phyloP scores from a whole-genome alignment of 441 rosid species.

The Croton setiger region DNA sequence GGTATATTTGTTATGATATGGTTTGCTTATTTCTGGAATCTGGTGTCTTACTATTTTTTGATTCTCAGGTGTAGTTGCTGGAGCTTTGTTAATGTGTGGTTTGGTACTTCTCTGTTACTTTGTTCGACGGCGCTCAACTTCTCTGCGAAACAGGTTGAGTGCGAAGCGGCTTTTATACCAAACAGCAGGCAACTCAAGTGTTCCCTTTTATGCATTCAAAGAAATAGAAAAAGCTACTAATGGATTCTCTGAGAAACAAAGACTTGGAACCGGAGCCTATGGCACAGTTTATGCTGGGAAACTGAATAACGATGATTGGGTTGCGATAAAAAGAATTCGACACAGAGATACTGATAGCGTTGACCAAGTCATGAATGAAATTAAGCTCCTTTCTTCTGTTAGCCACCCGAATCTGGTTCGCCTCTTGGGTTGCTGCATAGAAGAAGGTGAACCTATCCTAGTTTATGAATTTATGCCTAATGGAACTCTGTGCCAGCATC shows the following conservation, averaged over 20 bases:
- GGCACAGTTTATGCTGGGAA: conserved; percentile 94
- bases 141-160: conserved; percentile 35
- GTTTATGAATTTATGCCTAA: conserved; percentile 88
- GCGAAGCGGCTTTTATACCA: conserved; percentile 60
- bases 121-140: conserved; percentile 32
- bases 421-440: conserved; percentile 80
- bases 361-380: conserved; percentile 89
- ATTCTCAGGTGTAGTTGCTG: conserved; percentile 52
- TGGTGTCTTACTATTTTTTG: conserved; percentile 5
- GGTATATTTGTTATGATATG: no score
- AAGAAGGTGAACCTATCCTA: conserved; percentile 64
- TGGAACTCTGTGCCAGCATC: conserved; percentile 79
- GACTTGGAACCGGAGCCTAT: conserved; percentile 84
- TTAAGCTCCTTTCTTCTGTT: conserved; percentile 68
- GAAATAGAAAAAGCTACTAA: conserved; percentile 79
- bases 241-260: conserved; percentile 64
- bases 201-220: conserved; percentile 64
- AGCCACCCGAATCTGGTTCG: conserved; percentile 85
- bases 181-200: conserved; percentile 70
- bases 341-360: conserved; percentile 57
- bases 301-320: conserved; percentile 52
- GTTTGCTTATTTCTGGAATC: no score
- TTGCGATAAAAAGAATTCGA: conserved; percentile 75
- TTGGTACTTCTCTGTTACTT: conserved; percentile 40
- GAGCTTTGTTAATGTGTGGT: conserved; percentile 44